Conservation (phyloP, 208 protist species). For the Leptomonas seymouri region DNA sequence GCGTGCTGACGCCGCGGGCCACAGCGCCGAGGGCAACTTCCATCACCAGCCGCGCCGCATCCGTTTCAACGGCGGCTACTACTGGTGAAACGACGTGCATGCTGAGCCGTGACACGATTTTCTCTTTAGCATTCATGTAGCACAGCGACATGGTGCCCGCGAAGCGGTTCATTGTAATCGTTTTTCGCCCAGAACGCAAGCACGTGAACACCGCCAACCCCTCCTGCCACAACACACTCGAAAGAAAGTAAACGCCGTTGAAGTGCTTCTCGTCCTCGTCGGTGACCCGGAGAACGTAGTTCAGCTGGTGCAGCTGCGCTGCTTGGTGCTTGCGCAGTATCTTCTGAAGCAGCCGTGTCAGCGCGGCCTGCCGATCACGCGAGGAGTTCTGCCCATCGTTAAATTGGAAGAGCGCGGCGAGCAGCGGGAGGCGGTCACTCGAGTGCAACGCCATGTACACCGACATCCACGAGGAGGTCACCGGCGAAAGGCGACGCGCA, state of each 20-base stretch:
- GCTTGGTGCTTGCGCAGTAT: slow-evolving; percentile 65
- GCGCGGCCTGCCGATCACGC: slow-evolving; percentile 40
- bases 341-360: slow-evolving; percentile 52
- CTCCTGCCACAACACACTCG: slow-evolving; percentile 36
- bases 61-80: slow-evolving; percentile 51
- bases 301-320: slow-evolving; percentile 58
- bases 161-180: slow-evolving; percentile 61
- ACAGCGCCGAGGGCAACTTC: slow-evolving; percentile 32
- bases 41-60: slow-evolving; percentile 50
- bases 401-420: slow-evolving; percentile 61
- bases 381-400: slow-evolving; percentile 40
- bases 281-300: slow-evolving; percentile 69
- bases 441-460: slow-evolving; percentile 76
- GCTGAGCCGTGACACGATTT: slow-evolving; percentile 34
- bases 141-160: slow-evolving; percentile 45
- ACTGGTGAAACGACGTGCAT: slow-evolving; percentile 52
- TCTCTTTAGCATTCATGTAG: slow-evolving; percentile 48
- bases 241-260: slow-evolving; percentile 74
- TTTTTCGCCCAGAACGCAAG: slow-evolving; percentile 72
- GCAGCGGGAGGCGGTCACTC: slow-evolving; percentile 62
- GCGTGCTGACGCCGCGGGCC: slow-evolving; percentile 2
- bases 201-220: slow-evolving; percentile 67
- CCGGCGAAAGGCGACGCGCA: slow-evolving; percentile 62
- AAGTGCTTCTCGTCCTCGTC: slow-evolving; percentile 64
- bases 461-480: slow-evolving; percentile 61